Evolutionary conservation across 768 basidiomycete genomes (phyloP).

Genomic region (Floccularia luteovirens): DNA sequence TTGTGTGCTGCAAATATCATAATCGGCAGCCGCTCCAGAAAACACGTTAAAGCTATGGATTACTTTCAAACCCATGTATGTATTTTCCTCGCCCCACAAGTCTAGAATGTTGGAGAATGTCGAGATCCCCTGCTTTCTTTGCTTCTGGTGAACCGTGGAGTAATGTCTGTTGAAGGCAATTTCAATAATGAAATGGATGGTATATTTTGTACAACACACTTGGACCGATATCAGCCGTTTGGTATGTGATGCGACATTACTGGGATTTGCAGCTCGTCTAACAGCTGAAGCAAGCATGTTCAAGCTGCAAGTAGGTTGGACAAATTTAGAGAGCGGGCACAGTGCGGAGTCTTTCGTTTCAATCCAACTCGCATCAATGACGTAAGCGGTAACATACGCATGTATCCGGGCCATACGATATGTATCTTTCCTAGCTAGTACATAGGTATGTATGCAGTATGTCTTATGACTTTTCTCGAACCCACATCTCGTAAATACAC

Average conservation of each 20-base stretch:
- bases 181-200: neutral
- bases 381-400: conserved; percentile 16
- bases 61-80: conserved; percentile 85
- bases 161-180: conserved; percentile 48
- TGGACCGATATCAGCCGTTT: conserved; percentile 57
- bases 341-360: conserved; percentile 7
- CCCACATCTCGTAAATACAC: conserved; percentile 11
- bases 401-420: neutral
- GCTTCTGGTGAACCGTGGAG: conserved; percentile 94
- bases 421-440: no score
- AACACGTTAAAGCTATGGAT: conserved; percentile 13
- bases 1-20: conserved; percentile 55
- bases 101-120: conserved; percentile 76
- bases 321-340: neutral
- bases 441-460: no score
- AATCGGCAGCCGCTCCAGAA: conserved; percentile 2
- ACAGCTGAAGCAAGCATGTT: conserved; percentile 23
- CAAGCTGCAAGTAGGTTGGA: conserved; percentile 7
- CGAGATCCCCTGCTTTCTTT: conserved; percentile 71
- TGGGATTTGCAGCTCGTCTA: conserved; percentile 19
- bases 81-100: conserved; percentile 93
- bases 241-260: conserved; percentile 15
- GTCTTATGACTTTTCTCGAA: conserved; percentile 1
- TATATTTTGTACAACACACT: conserved; percentile 25
- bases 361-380: conserved; percentile 18